Evolutionary conservation across 768 basidiomycete species (phyloP), one percentile per base, ranked within the genome.

Genomic region (Wakefieldia striispora): DNA sequence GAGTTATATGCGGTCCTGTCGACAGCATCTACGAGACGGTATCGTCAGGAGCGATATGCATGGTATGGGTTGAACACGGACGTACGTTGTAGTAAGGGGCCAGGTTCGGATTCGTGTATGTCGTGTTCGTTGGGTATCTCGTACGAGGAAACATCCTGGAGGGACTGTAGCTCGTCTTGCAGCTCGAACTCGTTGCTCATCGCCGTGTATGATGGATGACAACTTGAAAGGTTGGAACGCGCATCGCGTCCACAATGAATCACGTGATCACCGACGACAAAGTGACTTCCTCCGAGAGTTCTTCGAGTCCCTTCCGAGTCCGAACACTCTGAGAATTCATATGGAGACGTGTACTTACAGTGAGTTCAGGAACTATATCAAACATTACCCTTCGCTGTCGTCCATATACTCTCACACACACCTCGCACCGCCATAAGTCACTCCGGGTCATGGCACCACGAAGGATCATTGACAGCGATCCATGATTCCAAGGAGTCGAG

Each of bases 1-100:
- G n/a, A n/a, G n/a, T n/a, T n/a, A n/a, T n/a, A 78, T 3, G 91
- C 87, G 40, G 93, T 81, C n/a, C 81, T 75, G 55, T 85, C 86
- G 45, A 99, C 88, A 27, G 88, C 92, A 53, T 76, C 89, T 88
- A 65, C 38, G 39, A 55, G 59, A 49, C 13, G 43, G 7, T 31
- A 35, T 23, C 24, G 37, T 66, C 31, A 58, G 45, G 23, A 40
- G 43, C 33, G 43, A 47, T 31, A 27, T 40, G 34, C 20, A 11
- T 19, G 27, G 27, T 11, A 11, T 9, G 27, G 2, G 41, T 0
- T 20, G 21, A 47, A 20, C 9, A 49, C 9, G 41, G 42, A 67
- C 75, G 27, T 17, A 82, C n/a, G n/a, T n/a, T n/a, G n/a, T n/a
- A 82, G 70, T 2, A 89, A 65, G 16, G 67, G 69, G 38, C 72